phyloP scores from a whole-genome alignment of 805 yeast genomes.

The Yarrowia phangngaensis region DNA sequence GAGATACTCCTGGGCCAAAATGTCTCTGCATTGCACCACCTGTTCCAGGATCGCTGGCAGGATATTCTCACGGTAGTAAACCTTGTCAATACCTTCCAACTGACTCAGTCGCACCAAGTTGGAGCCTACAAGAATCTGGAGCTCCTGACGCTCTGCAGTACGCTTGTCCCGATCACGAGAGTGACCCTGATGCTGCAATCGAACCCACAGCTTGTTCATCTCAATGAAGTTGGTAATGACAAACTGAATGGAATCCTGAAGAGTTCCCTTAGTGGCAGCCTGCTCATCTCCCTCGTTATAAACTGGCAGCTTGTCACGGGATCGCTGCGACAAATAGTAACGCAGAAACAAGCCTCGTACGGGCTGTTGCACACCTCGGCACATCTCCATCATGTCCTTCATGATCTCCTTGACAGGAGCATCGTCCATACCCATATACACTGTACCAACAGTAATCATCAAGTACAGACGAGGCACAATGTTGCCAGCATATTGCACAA shows the following conservation, averaged over 20 bases:
- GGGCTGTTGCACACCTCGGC: slow-evolving; percentile 95
- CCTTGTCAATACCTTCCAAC: slow-evolving; percentile 61
- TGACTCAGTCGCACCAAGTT: slow-evolving; percentile 86
- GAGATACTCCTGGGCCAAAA: slow-evolving; percentile 85
- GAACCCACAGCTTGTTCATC: slow-evolving; percentile 97
- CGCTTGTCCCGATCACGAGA: slow-evolving; percentile 74
- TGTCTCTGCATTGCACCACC: slow-evolving; percentile 86
- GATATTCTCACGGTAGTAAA: slow-evolving; percentile 47
- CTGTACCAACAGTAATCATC: slow-evolving; percentile 93
- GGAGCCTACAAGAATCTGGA: slow-evolving; percentile 88
- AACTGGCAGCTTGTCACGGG: slow-evolving; percentile 59
- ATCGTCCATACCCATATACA: slow-evolving; percentile 70
- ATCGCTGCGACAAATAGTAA: slow-evolving; percentile 81
- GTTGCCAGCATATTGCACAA: slow-evolving; percentile 90
- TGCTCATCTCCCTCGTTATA: slow-evolving; percentile 29
- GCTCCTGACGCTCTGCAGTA: slow-evolving; percentile 74
- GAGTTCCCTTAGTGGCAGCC: slow-evolving; percentile 39
- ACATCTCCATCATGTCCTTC: slow-evolving; percentile 97
- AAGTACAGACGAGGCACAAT: slow-evolving; percentile 86
- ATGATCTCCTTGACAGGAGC: slow-evolving; percentile 81
- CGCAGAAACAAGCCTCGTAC: slow-evolving; percentile 85
- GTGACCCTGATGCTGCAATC: slow-evolving; percentile 94
- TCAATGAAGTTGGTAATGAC: slow-evolving; percentile 85
- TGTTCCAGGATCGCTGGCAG: slow-evolving; percentile 84
- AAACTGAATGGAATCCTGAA: slow-evolving; percentile 70